phyloP scores from a whole-genome alignment of 2,329 filamentous ascomycete species.

The Aspergillus fumigatus region DNA sequence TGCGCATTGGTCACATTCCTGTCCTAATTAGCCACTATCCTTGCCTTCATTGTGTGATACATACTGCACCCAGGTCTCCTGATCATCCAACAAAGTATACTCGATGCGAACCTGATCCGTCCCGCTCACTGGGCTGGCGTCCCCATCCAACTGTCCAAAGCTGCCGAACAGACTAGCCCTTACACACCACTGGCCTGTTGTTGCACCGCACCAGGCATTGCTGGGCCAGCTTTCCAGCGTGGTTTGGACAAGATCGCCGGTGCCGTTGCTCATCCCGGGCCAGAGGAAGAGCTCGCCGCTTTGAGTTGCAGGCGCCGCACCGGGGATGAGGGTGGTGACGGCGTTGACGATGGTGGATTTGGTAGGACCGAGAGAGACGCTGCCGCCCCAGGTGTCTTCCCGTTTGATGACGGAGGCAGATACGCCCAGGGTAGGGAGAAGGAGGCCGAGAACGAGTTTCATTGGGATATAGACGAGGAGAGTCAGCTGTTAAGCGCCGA shows the following conservation, averaged over 20 bases:
- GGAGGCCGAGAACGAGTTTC: conserved; percentile 10
- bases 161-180: conserved; percentile 39
- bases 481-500: neutral
- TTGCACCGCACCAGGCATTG: conserved; percentile 41
- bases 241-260: conserved; percentile 41
- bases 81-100: conserved; percentile 20
- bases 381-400: conserved; percentile 35
- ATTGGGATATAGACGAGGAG: neutral
- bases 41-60: neutral
- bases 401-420: conserved; percentile 10
- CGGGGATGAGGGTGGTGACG: conserved; percentile 40
- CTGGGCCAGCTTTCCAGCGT: conserved; percentile 40
- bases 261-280: conserved; percentile 46
- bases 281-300: conserved; percentile 40
- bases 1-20: conserved; percentile 33
- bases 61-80: conserved; percentile 29
- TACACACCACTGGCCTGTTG: conserved; percentile 39
- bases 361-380: conserved; percentile 35
- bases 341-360: conserved; percentile 38
- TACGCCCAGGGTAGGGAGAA: conserved; percentile 12
- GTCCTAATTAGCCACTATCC: neutral
- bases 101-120: conserved; percentile 31
- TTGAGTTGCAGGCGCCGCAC: conserved; percentile 34
- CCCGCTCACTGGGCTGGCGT: conserved; percentile 14
- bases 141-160: conserved; percentile 38